Base-by-base conservation (phyloP, 768 basidiomycete genomes). In the Dacryopinax spathularia region DNA sequence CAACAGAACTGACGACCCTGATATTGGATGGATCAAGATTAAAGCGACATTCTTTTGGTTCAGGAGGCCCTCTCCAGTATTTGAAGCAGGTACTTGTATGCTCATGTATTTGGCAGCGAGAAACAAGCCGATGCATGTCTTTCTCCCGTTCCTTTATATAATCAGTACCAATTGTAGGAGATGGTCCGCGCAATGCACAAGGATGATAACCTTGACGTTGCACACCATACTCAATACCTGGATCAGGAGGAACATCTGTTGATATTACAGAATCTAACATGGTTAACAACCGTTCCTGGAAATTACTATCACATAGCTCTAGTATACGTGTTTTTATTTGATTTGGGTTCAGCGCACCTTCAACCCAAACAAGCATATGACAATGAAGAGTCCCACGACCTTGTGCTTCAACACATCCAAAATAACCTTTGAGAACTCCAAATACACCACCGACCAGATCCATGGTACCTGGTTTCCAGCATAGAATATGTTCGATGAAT, bases 321-420 rank as follows among this genome's bases (percentile, higher is more conserved):
- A 68, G 2, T 0, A 72, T 31, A 0, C 64, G 62, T 0, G 65
- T 31, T 25, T 66, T 62, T 0, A 78, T 70, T 33, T 75, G 72
- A 63, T 73, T 64, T 0, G 75, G 72, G 68, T 75, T 72, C 0
- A 75, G 63, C 1, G 66, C 67, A 27, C 75, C 75, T 36, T 74
- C 72, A 0, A 79, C 1, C 77, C 77, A 79, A 1, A 79, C 63
- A 0, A 78, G 3, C 72, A 78, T 73, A 66, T 79, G 78, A 63
- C 76, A 75, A 62, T 79, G 78, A 0, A 79, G 59, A 0, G 76
- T 69, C 0, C 78, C 77, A 1, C 73, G 48, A 0, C 75, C 77
- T 66, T 76, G 76, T 2, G 75, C 73, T 68, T 79, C 77, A 0
- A 76, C 73, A 64, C 73, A 74, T 2, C 79, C 78, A 66, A 78